Evolutionary conservation across 768 basidiomycete species (phyloP).

Genomic region (Boletus patriciae): DNA sequence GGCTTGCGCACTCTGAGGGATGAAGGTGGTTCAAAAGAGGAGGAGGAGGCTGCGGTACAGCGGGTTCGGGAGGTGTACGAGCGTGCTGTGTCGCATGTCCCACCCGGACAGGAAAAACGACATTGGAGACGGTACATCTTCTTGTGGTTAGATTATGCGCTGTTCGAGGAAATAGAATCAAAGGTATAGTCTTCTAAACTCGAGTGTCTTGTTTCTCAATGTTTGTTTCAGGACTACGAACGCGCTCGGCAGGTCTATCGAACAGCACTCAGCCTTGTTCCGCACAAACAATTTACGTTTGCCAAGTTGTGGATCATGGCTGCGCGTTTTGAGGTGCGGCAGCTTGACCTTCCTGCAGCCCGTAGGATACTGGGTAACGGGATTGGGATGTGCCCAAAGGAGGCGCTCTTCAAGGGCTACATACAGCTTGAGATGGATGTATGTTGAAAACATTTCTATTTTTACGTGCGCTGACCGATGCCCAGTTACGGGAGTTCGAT

Average conservation of each 20-base stretch:
- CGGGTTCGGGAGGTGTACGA: constrained; percentile 94
- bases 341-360: constrained; percentile 77
- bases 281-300: constrained; percentile 97
- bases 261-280: constrained; percentile 83
- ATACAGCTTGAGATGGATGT: constrained; percentile 92
- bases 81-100: constrained; percentile 91
- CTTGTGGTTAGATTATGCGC: constrained; percentile 91
- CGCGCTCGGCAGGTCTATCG: constrained; percentile 91
- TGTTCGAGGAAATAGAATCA: constrained; percentile 95
- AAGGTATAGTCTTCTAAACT: constrained; percentile 51
- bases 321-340: constrained; percentile 88
- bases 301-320: constrained; percentile 95
- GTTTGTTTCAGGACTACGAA: constrained; percentile 62
- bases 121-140: constrained; percentile 91
- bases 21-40: constrained; percentile 71
- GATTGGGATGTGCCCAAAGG: constrained; percentile 96
- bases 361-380: constrained; percentile 86
- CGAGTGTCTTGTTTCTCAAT: constrained; percentile 1
- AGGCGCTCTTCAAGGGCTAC: constrained; percentile 93
- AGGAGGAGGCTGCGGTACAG: constrained; percentile 57
- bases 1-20: constrained; percentile 73
- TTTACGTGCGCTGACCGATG: constrained; percentile 7
- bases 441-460: constrained; percentile 23
- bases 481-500: constrained; percentile 90
- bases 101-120: constrained; percentile 90